Evolutionary conservation across 2,329 filamentous ascomycete genomes (phyloP).

Genomic region (Cryphonectria parasitica): DNA sequence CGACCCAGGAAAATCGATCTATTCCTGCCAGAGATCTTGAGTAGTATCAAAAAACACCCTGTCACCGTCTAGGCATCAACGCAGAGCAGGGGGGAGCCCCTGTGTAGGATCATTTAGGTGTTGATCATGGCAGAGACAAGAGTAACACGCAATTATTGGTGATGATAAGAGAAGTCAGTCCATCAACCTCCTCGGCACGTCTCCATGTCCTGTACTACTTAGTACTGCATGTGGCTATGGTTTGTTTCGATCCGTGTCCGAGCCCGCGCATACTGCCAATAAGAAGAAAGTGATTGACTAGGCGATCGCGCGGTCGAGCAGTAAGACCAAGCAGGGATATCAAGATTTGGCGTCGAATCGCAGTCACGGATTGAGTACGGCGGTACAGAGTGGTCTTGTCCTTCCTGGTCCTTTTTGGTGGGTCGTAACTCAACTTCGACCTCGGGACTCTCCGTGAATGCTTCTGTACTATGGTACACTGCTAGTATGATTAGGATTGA

Average conservation of each 20-base stretch:
- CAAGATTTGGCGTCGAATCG: not conserved
- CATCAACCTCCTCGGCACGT: not conserved
- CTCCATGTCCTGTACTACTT: not conserved
- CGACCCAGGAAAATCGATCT: not conserved
- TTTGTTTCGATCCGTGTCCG: not conserved
- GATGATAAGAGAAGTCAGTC: not conserved
- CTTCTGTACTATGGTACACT: not conserved
- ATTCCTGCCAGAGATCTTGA: not conserved
- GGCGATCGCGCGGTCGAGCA: not conserved
- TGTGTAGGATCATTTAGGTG: constrained; percentile 1
- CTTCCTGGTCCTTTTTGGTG: not conserved
- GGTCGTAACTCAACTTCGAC: constrained; percentile 12
- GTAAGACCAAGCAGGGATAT: not conserved
- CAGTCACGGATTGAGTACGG: not conserved
- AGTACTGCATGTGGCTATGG: not conserved
- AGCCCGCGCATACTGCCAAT: not conserved
- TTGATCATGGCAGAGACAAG: not conserved
- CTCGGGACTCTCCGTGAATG: not conserved
- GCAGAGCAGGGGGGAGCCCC: not conserved
- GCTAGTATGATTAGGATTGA: not conserved
- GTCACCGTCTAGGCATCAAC: not conserved
- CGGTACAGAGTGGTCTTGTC: not conserved
- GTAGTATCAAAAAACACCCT: not conserved
- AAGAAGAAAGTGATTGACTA: no score
- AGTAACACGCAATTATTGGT: not conserved